A percentile compares a stretch with the other conserved stretches of the same genome.
These are phyloP conservation scores for Xylariaceae sp. DNA, from an alignment of 2,329 filamentous ascomycete genomes.

Conservation along the genomic window DNA sequence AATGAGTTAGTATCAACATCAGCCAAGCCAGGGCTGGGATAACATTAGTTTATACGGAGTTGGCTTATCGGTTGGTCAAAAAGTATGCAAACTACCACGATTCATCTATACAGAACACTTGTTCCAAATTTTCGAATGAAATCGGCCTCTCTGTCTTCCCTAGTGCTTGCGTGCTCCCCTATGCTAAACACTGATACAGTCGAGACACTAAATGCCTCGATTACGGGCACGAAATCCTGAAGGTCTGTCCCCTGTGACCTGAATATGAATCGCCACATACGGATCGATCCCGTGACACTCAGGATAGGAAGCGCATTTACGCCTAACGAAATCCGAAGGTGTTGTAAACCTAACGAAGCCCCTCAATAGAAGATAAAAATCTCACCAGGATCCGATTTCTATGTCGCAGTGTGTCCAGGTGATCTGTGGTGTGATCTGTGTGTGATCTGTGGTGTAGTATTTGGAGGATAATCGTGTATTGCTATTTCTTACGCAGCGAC, in stretches of 20 bases:
- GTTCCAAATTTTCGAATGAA: not conserved
- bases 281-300: constrained; percentile 8
- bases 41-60: not conserved
- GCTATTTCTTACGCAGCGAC: too few species aligned
- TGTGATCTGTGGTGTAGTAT: too few species aligned
- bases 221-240: constrained; percentile 3
- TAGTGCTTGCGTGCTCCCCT: not conserved
- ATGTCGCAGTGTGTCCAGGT: too few species aligned
- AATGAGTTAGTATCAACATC: constrained; percentile 5
- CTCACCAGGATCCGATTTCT: too few species aligned
- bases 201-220: constrained; percentile 5
- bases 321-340: constrained; percentile 6
- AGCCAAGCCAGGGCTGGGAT: constrained; percentile 2
- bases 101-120: not conserved
- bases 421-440: too few species aligned
- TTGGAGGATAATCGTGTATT: too few species aligned
- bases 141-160: not conserved
- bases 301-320: not conserved
- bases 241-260: not conserved
- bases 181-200: not conserved
- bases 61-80: not conserved
- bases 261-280: constrained; percentile 10
- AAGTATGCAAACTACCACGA: not conserved
- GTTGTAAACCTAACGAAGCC: not conserved
- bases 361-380: too few species aligned